phyloP scores from a whole-genome alignment of 2,329 filamentous ascomycete species.

The Alternaria triticina region DNA sequence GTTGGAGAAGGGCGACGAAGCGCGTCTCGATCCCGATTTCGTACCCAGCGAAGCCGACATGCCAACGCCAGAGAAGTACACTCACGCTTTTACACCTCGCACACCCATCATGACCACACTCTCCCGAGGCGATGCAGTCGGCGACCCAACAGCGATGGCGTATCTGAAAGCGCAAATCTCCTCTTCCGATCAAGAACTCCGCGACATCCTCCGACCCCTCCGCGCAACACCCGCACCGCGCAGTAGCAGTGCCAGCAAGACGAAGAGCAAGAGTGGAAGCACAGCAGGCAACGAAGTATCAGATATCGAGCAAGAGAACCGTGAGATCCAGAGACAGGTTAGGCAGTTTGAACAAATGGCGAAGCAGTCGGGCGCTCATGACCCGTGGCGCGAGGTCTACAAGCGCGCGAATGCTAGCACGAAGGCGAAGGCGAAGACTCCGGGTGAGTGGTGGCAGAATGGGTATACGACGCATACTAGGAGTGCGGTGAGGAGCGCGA shows the following conservation, averaged over 20 bases:
- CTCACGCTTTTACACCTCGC: constrained; percentile 75
- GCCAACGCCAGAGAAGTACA: constrained; percentile 61
- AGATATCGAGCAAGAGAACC: constrained; percentile 10
- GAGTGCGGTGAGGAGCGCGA: background rate
- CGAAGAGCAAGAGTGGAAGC: background rate
- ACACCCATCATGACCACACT: constrained; percentile 80
- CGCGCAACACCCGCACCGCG: constrained; percentile 8
- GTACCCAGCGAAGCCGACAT: constrained; percentile 64
- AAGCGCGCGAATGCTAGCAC: background rate
- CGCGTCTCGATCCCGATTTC: constrained; percentile 71
- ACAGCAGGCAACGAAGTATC: background rate
- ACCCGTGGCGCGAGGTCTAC: constrained; percentile 27
- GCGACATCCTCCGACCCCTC: constrained; percentile 67
- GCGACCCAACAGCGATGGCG: constrained; percentile 49
- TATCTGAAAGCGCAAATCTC: constrained; percentile 89
- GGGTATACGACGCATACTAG: background rate
- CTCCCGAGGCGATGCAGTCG: constrained; percentile 31
- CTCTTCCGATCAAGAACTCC: constrained; percentile 74
- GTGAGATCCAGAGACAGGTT: constrained; percentile 18
- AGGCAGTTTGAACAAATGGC: constrained; percentile 38
- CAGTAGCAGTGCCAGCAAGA: background rate
- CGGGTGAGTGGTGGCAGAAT: background rate
- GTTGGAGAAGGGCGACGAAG: constrained; percentile 72
- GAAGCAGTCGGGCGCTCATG: constrained; percentile 32
- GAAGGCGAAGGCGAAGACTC: background rate